Conservation (phyloP, 352 stramenopile genomes). For the Peronospora farinosa region DNA sequence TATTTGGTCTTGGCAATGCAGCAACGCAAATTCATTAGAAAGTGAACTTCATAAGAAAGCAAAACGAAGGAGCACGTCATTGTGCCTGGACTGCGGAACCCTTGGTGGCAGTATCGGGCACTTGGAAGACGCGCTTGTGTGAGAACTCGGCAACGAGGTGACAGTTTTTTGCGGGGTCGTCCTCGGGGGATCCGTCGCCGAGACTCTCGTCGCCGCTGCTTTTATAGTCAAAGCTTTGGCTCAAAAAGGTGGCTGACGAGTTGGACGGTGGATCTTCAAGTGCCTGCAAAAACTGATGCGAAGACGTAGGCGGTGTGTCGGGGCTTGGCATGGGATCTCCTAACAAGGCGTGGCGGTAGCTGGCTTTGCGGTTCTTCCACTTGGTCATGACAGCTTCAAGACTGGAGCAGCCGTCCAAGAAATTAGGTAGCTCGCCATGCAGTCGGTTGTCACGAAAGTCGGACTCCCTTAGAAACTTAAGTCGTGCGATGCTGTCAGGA, state of each 20-base stretch:
- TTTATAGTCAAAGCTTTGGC: slow-evolving; percentile 50
- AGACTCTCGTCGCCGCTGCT: slow-evolving; percentile 16
- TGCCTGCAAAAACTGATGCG: slow-evolving; percentile 47
- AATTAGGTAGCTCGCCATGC: slow-evolving; percentile 70
- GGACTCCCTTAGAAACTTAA: slow-evolving; percentile 77
- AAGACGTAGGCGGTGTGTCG: slow-evolving; percentile 29
- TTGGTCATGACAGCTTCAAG: slow-evolving; percentile 76
- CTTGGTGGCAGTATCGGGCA: slow-evolving; percentile 7
- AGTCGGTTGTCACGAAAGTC: slow-evolving; percentile 78
- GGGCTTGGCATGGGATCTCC: slow-evolving; percentile 53
- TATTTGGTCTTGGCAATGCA: not conserved
- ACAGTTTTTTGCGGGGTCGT: slow-evolving; percentile 46
- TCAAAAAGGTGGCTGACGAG: slow-evolving; percentile 54
- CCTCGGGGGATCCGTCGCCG: slow-evolving; percentile 38
- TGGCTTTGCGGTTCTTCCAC: slow-evolving; percentile 80
- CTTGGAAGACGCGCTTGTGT: slow-evolving; percentile 22
- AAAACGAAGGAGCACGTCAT: slow-evolving; percentile 11
- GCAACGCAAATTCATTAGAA: slow-evolving; percentile 11
- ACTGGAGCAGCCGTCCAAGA: slow-evolving; percentile 72
- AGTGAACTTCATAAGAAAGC: slow-evolving; percentile 23
- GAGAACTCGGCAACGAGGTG: slow-evolving; percentile 50
- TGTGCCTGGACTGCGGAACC: slow-evolving; percentile 15
- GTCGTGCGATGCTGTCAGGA: slow-evolving; percentile 52
- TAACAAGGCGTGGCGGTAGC: slow-evolving; percentile 63
- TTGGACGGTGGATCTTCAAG: slow-evolving; percentile 50